Conservation (phyloP, 225 moss, liverwort and hornwort genomes). For the Sphagnum tenellum region DNA sequence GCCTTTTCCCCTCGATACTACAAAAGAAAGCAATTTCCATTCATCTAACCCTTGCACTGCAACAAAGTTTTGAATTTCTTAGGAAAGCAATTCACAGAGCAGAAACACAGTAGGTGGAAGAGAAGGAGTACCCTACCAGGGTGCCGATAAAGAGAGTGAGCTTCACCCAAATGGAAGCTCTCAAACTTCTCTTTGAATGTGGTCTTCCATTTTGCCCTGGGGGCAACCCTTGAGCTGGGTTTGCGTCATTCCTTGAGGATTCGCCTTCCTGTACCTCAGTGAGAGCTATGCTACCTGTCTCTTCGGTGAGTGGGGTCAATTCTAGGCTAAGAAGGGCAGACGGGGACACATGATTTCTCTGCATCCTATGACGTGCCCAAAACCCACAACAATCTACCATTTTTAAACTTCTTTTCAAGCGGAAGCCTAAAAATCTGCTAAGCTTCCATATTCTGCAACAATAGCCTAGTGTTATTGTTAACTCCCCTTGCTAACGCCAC, state of each 20-base stretch:
- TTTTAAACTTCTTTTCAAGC: background rate
- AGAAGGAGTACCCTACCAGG: slow-evolving; percentile 19
- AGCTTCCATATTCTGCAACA: too few species aligned
- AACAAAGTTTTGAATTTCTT: too few species aligned
- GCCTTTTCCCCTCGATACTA: background rate
- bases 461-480: too few species aligned
- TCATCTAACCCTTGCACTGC: background rate
- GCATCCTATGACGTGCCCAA: slow-evolving; percentile 15
- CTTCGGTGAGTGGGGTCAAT: slow-evolving; percentile 8
- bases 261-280: slow-evolving; percentile 14
- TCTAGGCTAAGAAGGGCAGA: background rate
- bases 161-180: slow-evolving; percentile 54
- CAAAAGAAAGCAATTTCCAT: slow-evolving; percentile 3
- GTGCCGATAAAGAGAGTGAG: slow-evolving; percentile 48
- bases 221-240: slow-evolving; percentile 14
- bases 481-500: too few species aligned
- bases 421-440: too few species aligned
- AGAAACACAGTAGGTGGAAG: background rate
- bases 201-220: slow-evolving; percentile 17
- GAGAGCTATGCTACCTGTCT: slow-evolving; percentile 22
- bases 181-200: slow-evolving; percentile 30
- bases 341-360: slow-evolving; percentile 24
- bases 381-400: slow-evolving; percentile 28
- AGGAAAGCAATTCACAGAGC: background rate
- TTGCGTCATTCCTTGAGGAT: slow-evolving; percentile 10